phyloP scores from a whole-genome alignment of 495 filamentous ascomycete species.

The Schizothecium vesticola region DNA sequence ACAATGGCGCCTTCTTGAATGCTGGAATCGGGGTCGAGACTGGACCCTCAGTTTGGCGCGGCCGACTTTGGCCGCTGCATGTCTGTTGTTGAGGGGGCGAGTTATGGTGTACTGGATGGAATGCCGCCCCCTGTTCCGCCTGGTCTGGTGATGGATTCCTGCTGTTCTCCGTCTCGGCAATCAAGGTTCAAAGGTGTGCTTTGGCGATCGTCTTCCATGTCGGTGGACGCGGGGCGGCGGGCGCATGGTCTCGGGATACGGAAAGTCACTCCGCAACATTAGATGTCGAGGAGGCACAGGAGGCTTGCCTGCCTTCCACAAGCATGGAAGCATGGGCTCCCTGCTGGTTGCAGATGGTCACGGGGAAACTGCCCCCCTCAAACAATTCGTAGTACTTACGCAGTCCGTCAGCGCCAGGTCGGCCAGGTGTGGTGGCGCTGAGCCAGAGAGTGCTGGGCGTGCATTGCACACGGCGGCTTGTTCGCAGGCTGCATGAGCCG shows the following conservation, averaged over 20 bases:
- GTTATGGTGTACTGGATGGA: background rate
- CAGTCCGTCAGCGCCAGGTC: background rate
- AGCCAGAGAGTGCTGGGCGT: slow-evolving; percentile 12
- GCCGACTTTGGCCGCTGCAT: background rate
- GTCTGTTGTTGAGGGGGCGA: background rate
- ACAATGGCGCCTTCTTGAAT: background rate
- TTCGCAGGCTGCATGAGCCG: slow-evolving; percentile 1
- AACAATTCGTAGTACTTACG: background rate
- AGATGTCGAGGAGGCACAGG: background rate
- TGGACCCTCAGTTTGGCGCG: background rate
- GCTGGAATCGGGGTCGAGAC: background rate
- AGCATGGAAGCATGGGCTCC: background rate
- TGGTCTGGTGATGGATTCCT: background rate
- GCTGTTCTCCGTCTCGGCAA: background rate
- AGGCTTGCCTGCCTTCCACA: background rate
- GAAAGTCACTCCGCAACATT: background rate
- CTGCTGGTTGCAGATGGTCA: background rate
- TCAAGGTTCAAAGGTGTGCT: background rate
- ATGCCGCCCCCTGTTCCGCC: background rate
- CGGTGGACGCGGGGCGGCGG: background rate
- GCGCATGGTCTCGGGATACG: background rate
- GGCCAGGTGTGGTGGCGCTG: slow-evolving; percentile 13
- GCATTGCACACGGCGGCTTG: slow-evolving; percentile 9
- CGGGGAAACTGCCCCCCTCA: background rate
- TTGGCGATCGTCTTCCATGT: background rate